Evolutionary conservation across 345 rosid species (phyloP).

Genomic region (Abelmoschus esculentus): DNA sequence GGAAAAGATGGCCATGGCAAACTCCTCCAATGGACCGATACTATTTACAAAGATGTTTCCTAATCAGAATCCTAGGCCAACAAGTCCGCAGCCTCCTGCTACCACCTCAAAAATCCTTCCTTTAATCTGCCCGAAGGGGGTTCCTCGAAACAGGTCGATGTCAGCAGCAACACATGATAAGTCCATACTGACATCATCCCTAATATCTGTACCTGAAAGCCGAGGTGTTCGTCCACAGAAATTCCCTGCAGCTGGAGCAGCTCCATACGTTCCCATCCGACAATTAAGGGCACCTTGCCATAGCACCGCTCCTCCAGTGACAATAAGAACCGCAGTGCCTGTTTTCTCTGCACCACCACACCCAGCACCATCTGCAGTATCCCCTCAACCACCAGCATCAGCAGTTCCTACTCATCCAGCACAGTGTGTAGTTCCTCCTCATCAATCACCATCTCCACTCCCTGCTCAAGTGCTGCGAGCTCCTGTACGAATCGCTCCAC

Average conservation of each 20-base stretch:
- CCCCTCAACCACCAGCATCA: constrained; percentile 21
- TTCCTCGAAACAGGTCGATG: constrained; percentile 42
- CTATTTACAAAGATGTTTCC: constrained; percentile 63
- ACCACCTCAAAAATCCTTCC: constrained; percentile 85
- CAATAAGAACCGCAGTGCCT: constrained; percentile 64
- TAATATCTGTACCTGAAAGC: constrained; percentile 26
- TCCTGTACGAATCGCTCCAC: constrained; percentile 45
- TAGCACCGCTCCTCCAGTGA: constrained; percentile 79
- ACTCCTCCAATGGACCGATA: constrained; percentile 40
- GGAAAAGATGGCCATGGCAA: constrained; percentile 63
- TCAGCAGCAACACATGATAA: constrained; percentile 26
- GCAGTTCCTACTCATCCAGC: constrained; percentile 19
- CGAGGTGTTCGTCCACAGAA: constrained; percentile 35
- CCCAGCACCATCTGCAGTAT: constrained; percentile 31
- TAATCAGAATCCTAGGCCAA: constrained; percentile 60
- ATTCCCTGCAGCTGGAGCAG: constrained; percentile 68
- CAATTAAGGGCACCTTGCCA: constrained; percentile 48
- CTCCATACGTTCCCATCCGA: constrained; percentile 72
- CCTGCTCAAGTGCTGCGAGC: constrained; percentile 27
- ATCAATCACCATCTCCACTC: constrained; percentile 22
- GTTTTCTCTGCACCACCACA: constrained; percentile 78
- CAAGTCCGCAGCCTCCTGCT: constrained; percentile 68
- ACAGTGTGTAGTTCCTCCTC: constrained; percentile 22
- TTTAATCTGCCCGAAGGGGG: constrained; percentile 58
- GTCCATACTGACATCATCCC: constrained; percentile 13